Evolutionary conservation across 306 rosid genomes (phyloP), one percentile per base, ranked within the genome.

Genomic region (Fagus crenata): DNA sequence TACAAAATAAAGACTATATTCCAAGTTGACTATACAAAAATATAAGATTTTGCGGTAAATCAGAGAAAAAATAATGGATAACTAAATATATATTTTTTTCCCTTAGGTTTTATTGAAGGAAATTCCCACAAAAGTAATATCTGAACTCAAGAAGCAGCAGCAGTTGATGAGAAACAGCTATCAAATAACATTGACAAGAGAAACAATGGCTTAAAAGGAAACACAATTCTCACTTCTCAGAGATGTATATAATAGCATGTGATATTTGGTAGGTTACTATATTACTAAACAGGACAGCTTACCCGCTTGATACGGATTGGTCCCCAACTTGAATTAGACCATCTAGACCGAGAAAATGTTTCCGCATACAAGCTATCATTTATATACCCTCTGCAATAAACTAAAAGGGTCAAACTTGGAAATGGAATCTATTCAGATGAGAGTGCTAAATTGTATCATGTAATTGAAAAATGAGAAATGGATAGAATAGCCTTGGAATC

Each of bases 251-350:
- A 1, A 35, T 33, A 33, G 13, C 7, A 8, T 28, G 75, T 31
- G 18, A 56, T 67, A 58, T 17, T 14, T 58, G 60, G 61, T 40
- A 49, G 75, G 72, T 43, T 7, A 70, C 54, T 2, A 73, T 51
- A 75, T 42, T 22, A 2, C 54, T 35, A 70, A 69, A 56, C 49
- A 33, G 28, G 69, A 59, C 32, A 39, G 81, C 85, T 86, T 84
- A 89, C 98, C 73, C 86, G 92, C 83, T 91, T 91, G 83, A 91
- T 88, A 67, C 93, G 81, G 86, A 86, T 85, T 37, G 98, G 99
- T 75, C 99, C 99, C 99, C 99, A 92, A 73, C 87, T 91, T 73
- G 88, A 96, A 17, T 89, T 88, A 85, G 96, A 84, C 99, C 96
- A 96, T 89, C 93, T 91, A 53, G 99, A 88, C 71, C 79, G 93